A percentile compares a stretch with the other conserved stretches of the same genome.
Evolutionary conservation across 345 rosid genomes (phyloP).

Genomic region (Citrus inodora): DNA sequence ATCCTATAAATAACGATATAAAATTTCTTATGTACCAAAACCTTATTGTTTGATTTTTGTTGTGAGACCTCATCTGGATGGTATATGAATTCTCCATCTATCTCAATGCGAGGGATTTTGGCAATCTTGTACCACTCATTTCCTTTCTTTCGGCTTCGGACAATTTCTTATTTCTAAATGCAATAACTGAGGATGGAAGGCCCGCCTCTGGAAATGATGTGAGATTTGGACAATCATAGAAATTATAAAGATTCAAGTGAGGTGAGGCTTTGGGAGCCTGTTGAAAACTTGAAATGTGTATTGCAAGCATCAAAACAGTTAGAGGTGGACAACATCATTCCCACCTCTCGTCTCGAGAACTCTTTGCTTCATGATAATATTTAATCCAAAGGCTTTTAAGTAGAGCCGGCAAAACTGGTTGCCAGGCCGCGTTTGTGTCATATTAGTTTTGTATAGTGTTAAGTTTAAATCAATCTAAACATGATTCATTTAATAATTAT

Average conservation of each 20-base stretch:
- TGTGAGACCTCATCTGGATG: no score
- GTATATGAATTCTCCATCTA: no score
- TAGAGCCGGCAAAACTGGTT: neutral
- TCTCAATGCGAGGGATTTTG: no score
- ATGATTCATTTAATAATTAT: accelerated
- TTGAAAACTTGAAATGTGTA: neutral
- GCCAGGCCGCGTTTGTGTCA: no score
- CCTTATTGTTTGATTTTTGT: no score
- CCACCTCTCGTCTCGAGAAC: neutral
- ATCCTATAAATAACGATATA: no score
- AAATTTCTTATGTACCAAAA: no score
- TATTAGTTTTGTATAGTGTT: accelerated
- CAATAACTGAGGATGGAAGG: neutral
- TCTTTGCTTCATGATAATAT: neutral
- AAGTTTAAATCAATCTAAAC: no score
- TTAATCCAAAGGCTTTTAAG: neutral
- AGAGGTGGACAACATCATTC: neutral
- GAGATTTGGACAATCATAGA: neutral
- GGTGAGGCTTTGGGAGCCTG: neutral
- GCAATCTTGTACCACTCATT: neutral
- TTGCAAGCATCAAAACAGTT: neutral
- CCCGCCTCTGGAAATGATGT: neutral
- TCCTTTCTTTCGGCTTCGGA: neutral
- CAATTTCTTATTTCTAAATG: neutral
- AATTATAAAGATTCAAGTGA: neutral